Conservation (phyloP, 2,329 filamentous ascomycete genomes). For the Trichoderma harzianum region DNA sequence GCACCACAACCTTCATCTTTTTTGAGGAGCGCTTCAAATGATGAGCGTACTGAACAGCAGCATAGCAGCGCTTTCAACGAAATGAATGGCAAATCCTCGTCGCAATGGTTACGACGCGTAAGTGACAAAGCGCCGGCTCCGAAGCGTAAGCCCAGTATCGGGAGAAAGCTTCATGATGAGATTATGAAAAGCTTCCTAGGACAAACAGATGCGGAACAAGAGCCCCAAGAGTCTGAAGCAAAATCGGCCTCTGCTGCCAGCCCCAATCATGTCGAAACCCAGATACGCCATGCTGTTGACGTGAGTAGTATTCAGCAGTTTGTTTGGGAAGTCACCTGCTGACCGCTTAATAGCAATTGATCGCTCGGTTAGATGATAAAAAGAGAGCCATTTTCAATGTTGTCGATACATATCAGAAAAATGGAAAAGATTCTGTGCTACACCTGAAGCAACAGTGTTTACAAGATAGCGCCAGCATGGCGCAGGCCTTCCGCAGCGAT, state of each 20-base stretch:
- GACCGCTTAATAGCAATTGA: constrained; percentile 22
- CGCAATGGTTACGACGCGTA: neutral
- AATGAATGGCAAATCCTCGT: neutral
- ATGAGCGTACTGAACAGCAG: neutral
- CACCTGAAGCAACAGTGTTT: constrained; percentile 24
- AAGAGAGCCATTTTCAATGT: constrained; percentile 23
- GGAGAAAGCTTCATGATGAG: neutral
- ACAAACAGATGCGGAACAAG: neutral
- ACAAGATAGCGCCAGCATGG: constrained; percentile 23
- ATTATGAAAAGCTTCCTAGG: constrained; percentile 4
- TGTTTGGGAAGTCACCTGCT: neutral
- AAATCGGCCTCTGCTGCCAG: too few species aligned
- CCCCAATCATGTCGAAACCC: neutral
- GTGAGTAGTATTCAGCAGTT: constrained; percentile 21
- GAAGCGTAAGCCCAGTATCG: neutral
- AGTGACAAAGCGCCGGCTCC: neutral
- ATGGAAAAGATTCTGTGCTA: constrained; percentile 22
- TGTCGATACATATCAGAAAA: constrained; percentile 25
- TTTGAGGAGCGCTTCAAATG: neutral
- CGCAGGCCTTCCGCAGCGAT: constrained; percentile 22
- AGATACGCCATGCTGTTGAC: constrained; percentile 21
- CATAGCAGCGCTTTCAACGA: neutral
- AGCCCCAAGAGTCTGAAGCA: neutral
- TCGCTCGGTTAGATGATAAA: constrained; percentile 24
- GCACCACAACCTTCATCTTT: neutral